These are phyloP conservation scores for Chaetomiaceae sp. DNA, from an alignment of 2,329 filamentous ascomycete genomes.

Conservation along the genomic window DNA sequence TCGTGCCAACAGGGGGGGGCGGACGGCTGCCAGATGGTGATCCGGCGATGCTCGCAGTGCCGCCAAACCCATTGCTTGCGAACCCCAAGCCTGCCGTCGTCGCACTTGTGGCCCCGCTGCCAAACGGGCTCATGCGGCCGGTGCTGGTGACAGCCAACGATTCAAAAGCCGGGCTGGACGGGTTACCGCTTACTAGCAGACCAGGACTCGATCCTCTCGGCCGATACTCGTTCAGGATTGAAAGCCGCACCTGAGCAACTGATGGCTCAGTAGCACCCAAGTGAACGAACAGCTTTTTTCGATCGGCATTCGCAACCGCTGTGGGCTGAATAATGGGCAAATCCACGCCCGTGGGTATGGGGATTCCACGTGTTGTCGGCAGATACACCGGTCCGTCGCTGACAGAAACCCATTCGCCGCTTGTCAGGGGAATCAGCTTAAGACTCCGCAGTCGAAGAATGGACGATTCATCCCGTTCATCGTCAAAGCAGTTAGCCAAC, in stretches of 20 bases:
- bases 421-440: background rate
- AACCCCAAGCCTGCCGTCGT: no score
- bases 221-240: background rate
- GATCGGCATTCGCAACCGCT: conserved; percentile 1
- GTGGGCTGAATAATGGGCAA: background rate
- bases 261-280: background rate
- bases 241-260: background rate
- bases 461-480: background rate
- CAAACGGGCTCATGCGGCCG: no score
- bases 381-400: background rate
- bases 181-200: no score
- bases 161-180: no score
- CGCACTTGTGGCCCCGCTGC: no score
- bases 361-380: background rate
- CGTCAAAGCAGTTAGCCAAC: background rate
- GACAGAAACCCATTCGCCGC: background rate
- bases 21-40: no score
- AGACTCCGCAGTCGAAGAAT: background rate
- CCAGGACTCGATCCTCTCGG: no score
- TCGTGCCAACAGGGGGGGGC: no score
- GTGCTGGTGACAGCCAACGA: no score
- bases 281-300: conserved; percentile 1
- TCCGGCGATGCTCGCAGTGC: no score
- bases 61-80: no score
- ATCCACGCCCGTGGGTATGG: background rate